Evolutionary conservation across 345 rosid genomes (phyloP), one percentile per base, ranked within the genome.

Genomic region (Erysimum cheiranthoides): DNA sequence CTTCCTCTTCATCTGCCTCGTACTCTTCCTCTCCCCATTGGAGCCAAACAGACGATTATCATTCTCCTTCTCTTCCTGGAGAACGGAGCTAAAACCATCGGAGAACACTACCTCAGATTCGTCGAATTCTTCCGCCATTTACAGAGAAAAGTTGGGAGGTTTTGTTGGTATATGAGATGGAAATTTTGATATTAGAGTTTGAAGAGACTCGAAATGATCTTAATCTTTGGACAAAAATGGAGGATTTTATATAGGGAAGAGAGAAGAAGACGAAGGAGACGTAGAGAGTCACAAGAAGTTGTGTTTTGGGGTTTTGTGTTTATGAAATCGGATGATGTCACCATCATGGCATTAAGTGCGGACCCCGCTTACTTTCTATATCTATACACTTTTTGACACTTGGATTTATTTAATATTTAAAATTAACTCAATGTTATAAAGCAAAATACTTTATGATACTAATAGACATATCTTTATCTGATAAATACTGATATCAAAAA

Each of bases 31-130:
- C 61, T 39, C 38, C 17, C 5, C 18, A 25, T 47, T 3, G 11
- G 42, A 9, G 25, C 42, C 59, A 0, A 67, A 70, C 13, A 30
- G 0, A 59, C 1, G 34, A 49, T 67, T 67, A 17, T 17, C 57
- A 12, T 21, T 43, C 8, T 40, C 13, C 2, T 39, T 2, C n/a
- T 25, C 74, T 17, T 9, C 3, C 16, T 25, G 42, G 34, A 28
- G 10, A 10, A 34, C 13, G 5, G 70, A 58, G 66, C n/a, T 42
- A 12, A 3, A 68, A 66, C 74, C 69, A 38, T 81, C 78, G 49
- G 78, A 58, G 77, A 85, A 82, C 9, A 81, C 21, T 21, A 85
- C 66, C 16, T 85, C 88, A 25, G 88, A 81, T 67, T 85, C 88
- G 63, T 83, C 85, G 76, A 81, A 81, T 43, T 82, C 85, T 40